Base-by-base conservation (phyloP, 2,329 filamentous ascomycete species). In the Botrytis cinerea region DNA sequence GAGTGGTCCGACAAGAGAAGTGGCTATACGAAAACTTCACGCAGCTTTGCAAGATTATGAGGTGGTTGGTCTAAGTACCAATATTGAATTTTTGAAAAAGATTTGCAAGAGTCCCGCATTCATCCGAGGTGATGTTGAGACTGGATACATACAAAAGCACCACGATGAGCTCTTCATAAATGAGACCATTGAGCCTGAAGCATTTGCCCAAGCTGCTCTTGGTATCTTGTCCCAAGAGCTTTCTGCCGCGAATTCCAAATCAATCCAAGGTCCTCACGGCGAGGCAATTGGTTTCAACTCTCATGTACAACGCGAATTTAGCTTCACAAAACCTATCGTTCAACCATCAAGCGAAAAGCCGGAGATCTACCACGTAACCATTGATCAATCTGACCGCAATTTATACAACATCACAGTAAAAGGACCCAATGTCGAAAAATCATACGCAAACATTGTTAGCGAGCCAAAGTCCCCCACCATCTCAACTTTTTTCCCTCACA, bases 11-110 rank as follows among this genome's bases (percentile, higher is more conserved):
- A 92, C 92, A 73, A 88, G 96, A 74, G 88, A 92, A 80, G 91
- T 92, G 40, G 93, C 95, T 5, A 91, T 99, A 68, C 90, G 93
- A 74, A 97, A 93, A 82, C 86, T 99, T 74, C 89, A 90, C 54
- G 86, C 91, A 6, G 95, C 96, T 0, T 85, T 99, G 18, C 91
- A 93, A 76, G 88, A 93, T 66, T 99, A 98, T 80, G 94, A 99
- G 83, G 91, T 99, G 18, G 96, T 95, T 4, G 96, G 96, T 0
- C 89, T 97, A 12, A 92, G 93, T 80, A 99, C 96, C 10, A 99
- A 99, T 81, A 95, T 99, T 75, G 96, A 98, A 82, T 99, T 99
- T 80, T 84, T 99, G 74, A 98, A 98, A 85, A 88, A 91, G 14
- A 87, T 98, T 73, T 97, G 94, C 81, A 88, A 90, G 63, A 94